A percentile compares a stretch with the other conserved stretches of the same genome.
Evolutionary conservation across 176 grass and related monocot species (phyloP).

Genomic region (Coix lacrymajobi): DNA sequence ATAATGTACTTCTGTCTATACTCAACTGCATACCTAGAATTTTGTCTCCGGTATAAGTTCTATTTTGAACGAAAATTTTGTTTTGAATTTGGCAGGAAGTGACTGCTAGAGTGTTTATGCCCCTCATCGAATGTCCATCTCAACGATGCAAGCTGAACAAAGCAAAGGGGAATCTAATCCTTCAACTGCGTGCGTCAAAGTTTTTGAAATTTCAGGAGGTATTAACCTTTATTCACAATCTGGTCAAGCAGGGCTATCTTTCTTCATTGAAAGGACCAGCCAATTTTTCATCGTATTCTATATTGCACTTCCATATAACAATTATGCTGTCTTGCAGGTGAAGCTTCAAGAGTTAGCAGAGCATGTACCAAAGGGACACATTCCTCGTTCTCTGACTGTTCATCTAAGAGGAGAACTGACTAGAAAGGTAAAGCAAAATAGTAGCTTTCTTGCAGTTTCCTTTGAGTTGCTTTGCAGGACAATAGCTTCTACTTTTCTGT

Average conservation of each 20-base stretch:
- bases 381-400: conserved; percentile 90
- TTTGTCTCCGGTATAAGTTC: not conserved
- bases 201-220: conserved; percentile 99
- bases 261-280: not conserved
- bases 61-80: not conserved
- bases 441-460: not conserved
- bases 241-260: not conserved
- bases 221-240: conserved; percentile 3
- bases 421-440: conserved; percentile 59
- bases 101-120: conserved; percentile 95
- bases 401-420: conserved; percentile 98
- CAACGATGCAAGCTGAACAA: conserved; percentile 88
- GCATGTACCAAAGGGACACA: conserved; percentile 98
- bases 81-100: conserved; percentile 76
- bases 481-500: not conserved
- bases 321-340: conserved; percentile 51
- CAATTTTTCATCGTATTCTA: not conserved
- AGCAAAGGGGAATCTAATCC: conserved; percentile 94
- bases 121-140: conserved; percentile 91
- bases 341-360: conserved; percentile 96
- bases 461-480: not conserved
- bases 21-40: not conserved
- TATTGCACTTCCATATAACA: not conserved
- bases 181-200: conserved; percentile 91
- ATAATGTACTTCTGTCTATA: not conserved